A percentile compares a stretch with the other conserved stretches of the same genome.
phyloP scores from a whole-genome alignment of 768 basidiomycete species.

The Phanerochaete carnosa region DNA sequence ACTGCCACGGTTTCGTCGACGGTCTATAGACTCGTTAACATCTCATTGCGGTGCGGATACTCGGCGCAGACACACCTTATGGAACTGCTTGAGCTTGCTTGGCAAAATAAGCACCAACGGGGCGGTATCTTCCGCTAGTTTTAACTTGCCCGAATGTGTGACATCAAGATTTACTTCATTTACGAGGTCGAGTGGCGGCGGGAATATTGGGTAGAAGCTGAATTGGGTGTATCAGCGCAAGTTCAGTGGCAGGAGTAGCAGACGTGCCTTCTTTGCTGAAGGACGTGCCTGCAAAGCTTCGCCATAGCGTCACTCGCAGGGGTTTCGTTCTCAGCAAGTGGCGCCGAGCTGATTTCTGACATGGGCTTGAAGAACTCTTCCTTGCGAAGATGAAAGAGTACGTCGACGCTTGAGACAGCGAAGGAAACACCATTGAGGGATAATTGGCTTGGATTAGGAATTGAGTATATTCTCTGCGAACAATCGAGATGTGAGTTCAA shows the following conservation, averaged over 20 bases:
- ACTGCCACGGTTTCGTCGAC: conserved; percentile 76
- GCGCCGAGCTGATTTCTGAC: conserved; percentile 53
- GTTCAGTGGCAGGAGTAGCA: neutral
- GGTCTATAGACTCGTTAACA: conserved; percentile 40
- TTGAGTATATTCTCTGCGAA: conserved; percentile 64
- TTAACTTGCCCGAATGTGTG: conserved; percentile 60
- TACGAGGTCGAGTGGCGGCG: conserved; percentile 68
- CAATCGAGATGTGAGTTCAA: neutral
- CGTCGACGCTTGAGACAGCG: conserved; percentile 80
- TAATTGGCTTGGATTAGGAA: conserved; percentile 88
- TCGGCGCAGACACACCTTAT: conserved; percentile 53
- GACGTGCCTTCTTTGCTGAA: conserved; percentile 82
- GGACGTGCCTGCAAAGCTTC: conserved; percentile 70
- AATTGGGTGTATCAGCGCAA: neutral
- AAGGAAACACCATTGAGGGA: conserved; percentile 82
- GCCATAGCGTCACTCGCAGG: conserved; percentile 69
- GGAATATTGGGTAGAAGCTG: conserved; percentile 96
- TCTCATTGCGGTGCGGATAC: neutral
- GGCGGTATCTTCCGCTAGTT: conserved; percentile 34
- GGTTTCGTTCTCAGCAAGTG: conserved; percentile 10
- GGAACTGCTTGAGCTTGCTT: conserved; percentile 86
- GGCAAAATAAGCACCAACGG: conserved; percentile 89
- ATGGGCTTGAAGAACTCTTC: conserved; percentile 75
- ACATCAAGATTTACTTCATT: conserved; percentile 89
- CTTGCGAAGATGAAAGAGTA: conserved; percentile 83